Evolutionary conservation across 139 green algal genomes (phyloP), one percentile per base, ranked within the genome.

Genomic region (Chlorella ohadii): DNA sequence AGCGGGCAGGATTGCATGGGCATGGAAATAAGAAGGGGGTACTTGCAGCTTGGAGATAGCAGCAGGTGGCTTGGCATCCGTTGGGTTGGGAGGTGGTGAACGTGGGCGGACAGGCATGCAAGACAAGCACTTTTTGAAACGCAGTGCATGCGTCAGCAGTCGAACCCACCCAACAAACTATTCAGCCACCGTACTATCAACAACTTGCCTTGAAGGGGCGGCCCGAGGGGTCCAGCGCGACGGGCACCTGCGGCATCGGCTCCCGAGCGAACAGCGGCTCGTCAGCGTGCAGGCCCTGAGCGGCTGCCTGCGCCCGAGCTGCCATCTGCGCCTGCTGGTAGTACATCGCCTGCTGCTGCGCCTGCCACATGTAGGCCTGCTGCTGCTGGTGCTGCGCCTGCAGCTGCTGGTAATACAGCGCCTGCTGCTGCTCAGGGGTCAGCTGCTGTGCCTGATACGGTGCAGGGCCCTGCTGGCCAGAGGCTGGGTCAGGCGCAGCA

Each of bases 161-260:
- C n/a, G n/a, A n/a, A n/a, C n/a, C n/a, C n/a, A n/a, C n/a, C n/a
- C n/a, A n/a, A n/a, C n/a, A n/a, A n/a, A n/a, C n/a, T n/a, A n/a
- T n/a, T n/a, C n/a, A n/a, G n/a, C n/a, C n/a, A n/a, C n/a, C n/a
- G n/a, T n/a, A n/a, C n/a, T n/a, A n/a, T n/a, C n/a, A n/a, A n/a
- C n/a, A 31, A 20, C 73, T 67, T 66, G 47, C 76, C 76, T 82
- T 82, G 36, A 82, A 82, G 36, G 76, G 76, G 38, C 76, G 76
- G 36, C 76, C 76, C 0, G 33, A 67, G 0, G 76, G 56, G 59
- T 82, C 75, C 17, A 82, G 41, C 15, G 76, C 76, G 25, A 82
- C 76, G 1, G 76, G 76, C 57, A 82, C 33, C 7, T 56, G 76
- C 27, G 36, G 76, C 36, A 67, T 47, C 23, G 57, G 76, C 59